Base-by-base conservation (phyloP, 805 yeast species). In the Candida tammaniensis region DNA sequence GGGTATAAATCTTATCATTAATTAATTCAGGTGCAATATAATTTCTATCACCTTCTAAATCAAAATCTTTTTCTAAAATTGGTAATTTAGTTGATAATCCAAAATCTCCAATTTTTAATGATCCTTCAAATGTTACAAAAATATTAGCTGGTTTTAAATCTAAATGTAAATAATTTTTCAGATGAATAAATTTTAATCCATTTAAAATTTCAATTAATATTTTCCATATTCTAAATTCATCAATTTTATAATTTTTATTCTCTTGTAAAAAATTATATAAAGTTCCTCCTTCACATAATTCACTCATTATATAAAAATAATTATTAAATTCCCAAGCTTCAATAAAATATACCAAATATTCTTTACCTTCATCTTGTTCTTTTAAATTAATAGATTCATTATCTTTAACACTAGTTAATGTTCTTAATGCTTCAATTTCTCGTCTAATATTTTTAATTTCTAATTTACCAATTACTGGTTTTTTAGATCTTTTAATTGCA, bases 191-290 rank as follows among this genome's bases (percentile, higher is more conserved):
- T 44, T 77, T 71, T 40, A 93, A 64, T 0, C 97, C 98, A 50
- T 77, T 70, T 26, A 86, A 61, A 12, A 89, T 69, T 55, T 91
- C 98, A 33, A 83, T 81, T 46, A 93, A 67, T 28, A 93, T 91
- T 62, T 93, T 93, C 98, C 98, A 93, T 25, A 91, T 89, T 48
- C 98, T 74, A 83, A 96, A 93, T 57, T 93, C 98, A 54, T 93
- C 98, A 33, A 93, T 69, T 48, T 81, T 80, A 19, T 86, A 76
- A 25, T 80, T 72, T 31, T 82, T 78, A 54, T 80, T 82, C 45
- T 85, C 94, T 20, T 79, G 72, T 34, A 93, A 59, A 51, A 91
- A 93, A 39, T 77, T 76, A 51, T 81, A 93, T 38, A 93, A 62
- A 15, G 93, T 85, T 2, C 98, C 98, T 54, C 89, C 93, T 51